Percentiles rank a stretch among this genome's conserved stretches.
Conservation (phyloP, 2,329 filamentous ascomycete species). For the Akanthomyces muscarius region DNA sequence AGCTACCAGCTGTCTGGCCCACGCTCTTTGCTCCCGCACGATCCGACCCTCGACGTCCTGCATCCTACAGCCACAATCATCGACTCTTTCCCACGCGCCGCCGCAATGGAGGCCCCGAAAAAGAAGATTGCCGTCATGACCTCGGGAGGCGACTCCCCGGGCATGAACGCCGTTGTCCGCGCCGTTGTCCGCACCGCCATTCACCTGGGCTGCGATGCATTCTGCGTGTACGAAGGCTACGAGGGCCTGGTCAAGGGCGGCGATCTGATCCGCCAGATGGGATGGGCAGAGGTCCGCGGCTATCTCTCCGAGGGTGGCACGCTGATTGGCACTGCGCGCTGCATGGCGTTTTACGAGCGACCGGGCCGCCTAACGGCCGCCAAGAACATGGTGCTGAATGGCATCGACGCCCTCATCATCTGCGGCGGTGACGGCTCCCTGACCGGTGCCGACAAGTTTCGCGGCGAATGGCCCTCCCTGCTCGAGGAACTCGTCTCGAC, state of each 20-base stretch:
- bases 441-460: slow-evolving; percentile 91
- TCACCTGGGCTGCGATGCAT: slow-evolving; percentile 75
- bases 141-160: slow-evolving; percentile 87
- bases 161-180: slow-evolving; percentile 89
- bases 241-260: slow-evolving; percentile 90
- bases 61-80: neutral
- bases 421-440: slow-evolving; percentile 96
- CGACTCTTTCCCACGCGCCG: neutral
- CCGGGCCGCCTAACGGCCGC: slow-evolving; percentile 78
- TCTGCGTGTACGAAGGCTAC: slow-evolving; percentile 88
- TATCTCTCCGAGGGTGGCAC: slow-evolving; percentile 94
- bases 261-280: slow-evolving; percentile 79
- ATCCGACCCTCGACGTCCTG: neutral
- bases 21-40: neutral
- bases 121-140: slow-evolving; percentile 88
- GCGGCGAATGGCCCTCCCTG: slow-evolving; percentile 85
- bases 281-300: slow-evolving; percentile 91
- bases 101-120: slow-evolving; percentile 37
- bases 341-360: slow-evolving; percentile 87
- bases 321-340: slow-evolving; percentile 90
- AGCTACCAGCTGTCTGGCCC: neutral
- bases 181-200: slow-evolving; percentile 91
- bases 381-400: slow-evolving; percentile 88
- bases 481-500: slow-evolving; percentile 77
- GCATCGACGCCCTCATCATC: slow-evolving; percentile 94